Base-by-base conservation (phyloP, 768 basidiomycete species). In the Dioszegia crocea region DNA sequence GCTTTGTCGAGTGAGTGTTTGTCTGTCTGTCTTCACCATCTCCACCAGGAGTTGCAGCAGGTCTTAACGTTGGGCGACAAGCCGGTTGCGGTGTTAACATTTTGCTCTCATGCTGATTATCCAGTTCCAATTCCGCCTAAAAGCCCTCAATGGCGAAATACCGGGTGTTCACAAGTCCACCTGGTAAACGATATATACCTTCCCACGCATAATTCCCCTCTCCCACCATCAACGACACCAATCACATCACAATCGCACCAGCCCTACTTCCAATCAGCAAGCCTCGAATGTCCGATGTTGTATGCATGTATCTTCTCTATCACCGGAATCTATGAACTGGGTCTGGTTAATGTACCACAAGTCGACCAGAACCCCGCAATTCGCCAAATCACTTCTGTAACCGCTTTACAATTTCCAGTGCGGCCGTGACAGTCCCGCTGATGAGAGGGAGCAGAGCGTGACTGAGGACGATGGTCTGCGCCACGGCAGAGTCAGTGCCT, bases 151-250 rank as follows among this genome's bases (percentile, higher is more conserved):
- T 33, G 87, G 89, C 4, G 86, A 93, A 67, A 80, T 96, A 27
- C 86, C 89, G 19, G 93, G 93, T 4, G 90, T 97, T 26, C 81
- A 82, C 44, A 92, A 94, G 70, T 90, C 92, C 8, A 88, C 86
- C n/a, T 97, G 93, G 92, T 96, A 74, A 45, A 2, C n/a, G n/a
- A n/a, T n/a, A n/a, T n/a, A n/a, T n/a, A n/a, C n/a, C n/a, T n/a
- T n/a, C n/a, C n/a, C n/a, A n/a, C n/a, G n/a, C n/a, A n/a, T n/a
- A n/a, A n/a, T n/a, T n/a, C n/a, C n/a, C n/a, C n/a, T n/a, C n/a
- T n/a, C n/a, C n/a, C n/a, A n/a, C n/a, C n/a, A n/a, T n/a, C n/a
- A n/a, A n/a, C n/a, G n/a, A n/a, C 47, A 29, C 24, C 46, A 12
- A 24, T 47, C 46, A 24, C 36, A 9, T 9, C 36, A 27, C 23